phyloP scores from a whole-genome alignment of 805 yeast species.

The Starmerella apicola region DNA sequence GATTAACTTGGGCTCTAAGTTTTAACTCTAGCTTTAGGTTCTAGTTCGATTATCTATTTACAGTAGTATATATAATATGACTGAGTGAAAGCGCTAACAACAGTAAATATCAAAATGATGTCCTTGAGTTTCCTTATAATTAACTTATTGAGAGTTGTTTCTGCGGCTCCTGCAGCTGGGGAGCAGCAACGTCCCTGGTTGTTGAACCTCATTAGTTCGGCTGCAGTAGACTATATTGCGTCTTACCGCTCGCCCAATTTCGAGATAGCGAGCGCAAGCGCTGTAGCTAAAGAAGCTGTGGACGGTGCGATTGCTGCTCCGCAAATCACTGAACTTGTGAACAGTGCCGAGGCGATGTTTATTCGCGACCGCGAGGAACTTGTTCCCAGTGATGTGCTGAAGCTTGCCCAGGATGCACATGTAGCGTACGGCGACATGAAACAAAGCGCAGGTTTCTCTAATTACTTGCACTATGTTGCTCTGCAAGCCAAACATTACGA shows the following conservation, averaged over 20 bases:
- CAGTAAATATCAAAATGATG: no score
- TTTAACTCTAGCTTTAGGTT: no score
- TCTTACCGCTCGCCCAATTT: slow-evolving; percentile 4
- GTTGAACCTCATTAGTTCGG: slow-evolving; percentile 8
- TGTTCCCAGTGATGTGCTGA: slow-evolving; percentile 1
- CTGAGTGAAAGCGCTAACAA: no score
- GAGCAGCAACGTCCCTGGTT: slow-evolving; percentile 15
- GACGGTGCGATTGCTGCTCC: slow-evolving; percentile 17
- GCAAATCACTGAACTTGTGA: slow-evolving; percentile 11
- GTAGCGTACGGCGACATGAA: slow-evolving; percentile 10
- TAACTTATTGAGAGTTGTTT: no score
- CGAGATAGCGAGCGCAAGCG: slow-evolving; percentile 11
- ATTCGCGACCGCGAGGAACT: slow-evolving; percentile 7
- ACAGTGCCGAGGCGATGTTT: slow-evolving; percentile 3
- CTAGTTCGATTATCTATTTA: no score
- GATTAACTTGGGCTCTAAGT: no score
- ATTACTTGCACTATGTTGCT: slow-evolving; percentile 13
- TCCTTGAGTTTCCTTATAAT: no score
- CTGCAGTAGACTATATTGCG: slow-evolving; percentile 5
- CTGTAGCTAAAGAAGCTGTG: slow-evolving; percentile 11
- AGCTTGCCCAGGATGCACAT: slow-evolving; percentile 11
- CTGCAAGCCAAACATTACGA: slow-evolving; percentile 10
- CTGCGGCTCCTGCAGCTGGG: not conserved
- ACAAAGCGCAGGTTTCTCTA: slow-evolving; percentile 8
- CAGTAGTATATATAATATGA: no score